phyloP scores from a whole-genome alignment of 2,329 filamentous ascomycete species.

The Aspergillus tubingensis region DNA sequence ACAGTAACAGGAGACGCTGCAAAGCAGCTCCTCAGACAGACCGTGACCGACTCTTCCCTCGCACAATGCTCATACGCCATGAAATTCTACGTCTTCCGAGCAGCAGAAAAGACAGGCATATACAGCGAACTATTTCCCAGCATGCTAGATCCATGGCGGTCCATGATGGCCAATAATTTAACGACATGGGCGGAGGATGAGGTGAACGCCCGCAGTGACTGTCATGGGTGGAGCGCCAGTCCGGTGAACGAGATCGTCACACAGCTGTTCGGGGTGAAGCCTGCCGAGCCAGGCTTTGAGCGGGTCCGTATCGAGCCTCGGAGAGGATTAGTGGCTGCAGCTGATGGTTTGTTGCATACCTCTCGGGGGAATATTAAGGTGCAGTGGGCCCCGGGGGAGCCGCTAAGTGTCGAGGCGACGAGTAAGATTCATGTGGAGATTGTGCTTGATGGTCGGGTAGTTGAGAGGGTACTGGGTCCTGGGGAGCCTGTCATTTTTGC shows the following conservation, averaged over 20 bases:
- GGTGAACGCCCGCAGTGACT: slow-evolving; percentile 14
- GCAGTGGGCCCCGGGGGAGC: not conserved
- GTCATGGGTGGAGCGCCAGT: slow-evolving; percentile 14
- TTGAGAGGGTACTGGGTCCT: not conserved
- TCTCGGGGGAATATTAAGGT: not conserved
- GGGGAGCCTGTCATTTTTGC: not conserved
- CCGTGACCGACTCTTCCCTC: not conserved
- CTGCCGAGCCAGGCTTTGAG: slow-evolving; percentile 1
- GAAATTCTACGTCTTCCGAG: slow-evolving; percentile 13
- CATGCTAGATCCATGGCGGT: slow-evolving; percentile 9
- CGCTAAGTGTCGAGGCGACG: not conserved
- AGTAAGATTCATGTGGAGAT: not conserved
- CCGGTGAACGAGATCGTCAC: slow-evolving; percentile 14
- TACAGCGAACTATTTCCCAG: slow-evolving; percentile 1
- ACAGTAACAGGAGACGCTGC: not conserved
- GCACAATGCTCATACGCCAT: slow-evolving; percentile 9
- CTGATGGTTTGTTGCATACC: not conserved
- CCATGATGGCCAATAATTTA: slow-evolving; percentile 8
- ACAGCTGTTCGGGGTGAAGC: slow-evolving; percentile 8
- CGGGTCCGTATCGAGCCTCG: slow-evolving; percentile 7
- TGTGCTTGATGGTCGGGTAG: not conserved
- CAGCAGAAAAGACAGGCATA: not conserved
- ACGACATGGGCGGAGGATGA: slow-evolving; percentile 14
- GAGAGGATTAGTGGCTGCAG: not conserved
- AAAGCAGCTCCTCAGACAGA: not conserved